Evolutionary conservation across 2,329 filamentous ascomycete genomes (phyloP).

Genomic region (Gremmenia infestans): DNA sequence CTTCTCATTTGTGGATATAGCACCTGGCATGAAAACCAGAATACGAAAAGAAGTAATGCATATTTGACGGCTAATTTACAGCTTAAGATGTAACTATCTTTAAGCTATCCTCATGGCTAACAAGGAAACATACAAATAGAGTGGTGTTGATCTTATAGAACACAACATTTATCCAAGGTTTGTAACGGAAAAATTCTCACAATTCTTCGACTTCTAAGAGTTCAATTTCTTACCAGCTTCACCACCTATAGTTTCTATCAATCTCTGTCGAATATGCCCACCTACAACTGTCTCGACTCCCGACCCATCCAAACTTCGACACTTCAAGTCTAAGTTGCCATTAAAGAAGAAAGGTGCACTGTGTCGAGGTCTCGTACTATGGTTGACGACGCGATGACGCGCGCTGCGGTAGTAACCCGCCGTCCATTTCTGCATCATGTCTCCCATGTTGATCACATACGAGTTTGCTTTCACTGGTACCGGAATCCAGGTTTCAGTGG

Average conservation of each 20-base stretch:
- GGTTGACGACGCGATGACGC: conserved; percentile 48
- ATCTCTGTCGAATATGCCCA: background rate
- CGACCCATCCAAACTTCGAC: background rate
- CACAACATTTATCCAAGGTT: too few relatives aligned
- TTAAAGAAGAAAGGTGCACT: conserved; percentile 50
- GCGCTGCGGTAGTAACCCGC: conserved; percentile 44
- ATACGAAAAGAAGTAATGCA: too few relatives aligned
- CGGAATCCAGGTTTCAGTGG: conserved; percentile 15
- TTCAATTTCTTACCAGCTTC: background rate
- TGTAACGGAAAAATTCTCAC: too few relatives aligned
- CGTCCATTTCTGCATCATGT: conserved; percentile 43
- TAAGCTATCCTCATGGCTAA: too few relatives aligned
- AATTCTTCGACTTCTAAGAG: background rate
- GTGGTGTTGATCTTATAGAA: too few relatives aligned
- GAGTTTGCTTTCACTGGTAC: conserved; percentile 38
- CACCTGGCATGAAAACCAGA: too few relatives aligned
- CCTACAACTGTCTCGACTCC: background rate
- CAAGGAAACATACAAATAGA: too few relatives aligned
- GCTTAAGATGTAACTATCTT: too few relatives aligned
- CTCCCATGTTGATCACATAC: conserved; percentile 44
- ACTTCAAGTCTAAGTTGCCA: conserved; percentile 37
- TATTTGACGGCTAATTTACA: too few relatives aligned
- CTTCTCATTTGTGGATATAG: too few relatives aligned
- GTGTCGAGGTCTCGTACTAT: conserved; percentile 41
- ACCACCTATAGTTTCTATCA: background rate